Evolutionary conservation across 352 stramenopile species (phyloP), one percentile per base, ranked within the genome.

Genomic region (Achlya hypogyna): DNA sequence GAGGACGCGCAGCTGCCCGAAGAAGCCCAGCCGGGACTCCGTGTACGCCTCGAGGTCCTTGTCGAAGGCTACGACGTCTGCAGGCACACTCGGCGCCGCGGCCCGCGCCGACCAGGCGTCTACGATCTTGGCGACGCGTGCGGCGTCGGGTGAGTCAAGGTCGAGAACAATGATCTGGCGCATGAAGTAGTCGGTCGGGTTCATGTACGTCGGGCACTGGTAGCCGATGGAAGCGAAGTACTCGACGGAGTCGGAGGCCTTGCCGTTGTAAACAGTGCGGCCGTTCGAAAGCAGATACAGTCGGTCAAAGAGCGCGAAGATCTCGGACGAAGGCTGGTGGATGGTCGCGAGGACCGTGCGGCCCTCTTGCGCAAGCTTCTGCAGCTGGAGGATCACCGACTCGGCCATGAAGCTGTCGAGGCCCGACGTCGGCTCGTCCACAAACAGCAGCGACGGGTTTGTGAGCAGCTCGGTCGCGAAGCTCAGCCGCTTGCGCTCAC

Each of bases 281-380:
- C 74, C 74, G 42, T 79, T 73, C 10, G 71, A 70, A 31, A 80
- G 73, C 54, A 80, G 35, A 43, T 75, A 78, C 18, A 80, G 71
- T 12, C 65, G 65, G 53, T 80, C 74, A 51, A 80, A 80, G 34
- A 80, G 60, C 28, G 58, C 68, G 42, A 80, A 80, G 35, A 80
- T 60, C 38, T 80, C 73, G 2, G 74, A 84, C 60, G 77, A 87
- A 9, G 88, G 88, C 65, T 82, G 74, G 52, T 96, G 88, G 72
- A 96, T 96, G 5, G 89, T 88, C 38, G 82, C 75, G 56, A 96
- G 74, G 35, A 96, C 75, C 9, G 86, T 96, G 52, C 88, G 86
- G 4, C 86, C 84, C 32, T 74, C 69, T 65, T 89, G 78, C 0
- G 84, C 84, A 29, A 95, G 74, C 35, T 84, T 77, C 25, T 70